Conservation (phyloP, 495 filamentous ascomycete species). For the Tuber melanosporum region DNA sequence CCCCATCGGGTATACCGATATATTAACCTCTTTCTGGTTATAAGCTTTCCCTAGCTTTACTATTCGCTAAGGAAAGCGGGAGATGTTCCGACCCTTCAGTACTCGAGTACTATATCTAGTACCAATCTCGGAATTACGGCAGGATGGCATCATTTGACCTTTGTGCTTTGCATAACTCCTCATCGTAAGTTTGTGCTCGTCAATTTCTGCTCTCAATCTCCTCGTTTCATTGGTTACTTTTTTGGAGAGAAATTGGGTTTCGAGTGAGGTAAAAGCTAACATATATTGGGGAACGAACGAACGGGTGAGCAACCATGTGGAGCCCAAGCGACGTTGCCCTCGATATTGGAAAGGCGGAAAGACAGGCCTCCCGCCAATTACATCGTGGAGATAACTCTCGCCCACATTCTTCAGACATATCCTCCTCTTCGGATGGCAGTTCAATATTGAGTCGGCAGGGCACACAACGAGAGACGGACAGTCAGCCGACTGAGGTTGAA, state of each 20-base stretch:
- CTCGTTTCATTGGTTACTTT: not conserved
- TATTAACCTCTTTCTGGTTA: not conserved
- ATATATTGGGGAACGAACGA: not conserved
- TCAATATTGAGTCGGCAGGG: slow-evolving; percentile 11
- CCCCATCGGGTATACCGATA: not conserved
- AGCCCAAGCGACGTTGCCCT: slow-evolving; percentile 9
- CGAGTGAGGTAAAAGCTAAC: not conserved
- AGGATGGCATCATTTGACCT: not conserved
- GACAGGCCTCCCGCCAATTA: slow-evolving; percentile 18
- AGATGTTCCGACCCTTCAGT: not conserved
- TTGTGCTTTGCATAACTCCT: not conserved
- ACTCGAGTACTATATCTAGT: not conserved
- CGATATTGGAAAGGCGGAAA: slow-evolving; percentile 25
- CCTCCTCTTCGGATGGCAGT: slow-evolving; percentile 6
- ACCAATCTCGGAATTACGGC: not conserved
- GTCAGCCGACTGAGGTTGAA: slow-evolving; percentile 18
- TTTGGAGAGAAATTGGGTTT: not conserved
- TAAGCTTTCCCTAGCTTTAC: not conserved
- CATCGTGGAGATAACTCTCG: slow-evolving; percentile 2
- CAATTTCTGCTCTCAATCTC: not conserved
- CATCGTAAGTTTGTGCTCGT: not conserved
- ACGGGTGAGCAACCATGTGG: slow-evolving; percentile 8
- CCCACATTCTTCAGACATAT: slow-evolving; percentile 6
- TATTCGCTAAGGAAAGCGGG: not conserved
- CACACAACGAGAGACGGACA: slow-evolving; percentile 9